phyloP scores from a whole-genome alignment of 2,329 filamentous ascomycete species.

The Phaeomoniella chlamydospora region DNA sequence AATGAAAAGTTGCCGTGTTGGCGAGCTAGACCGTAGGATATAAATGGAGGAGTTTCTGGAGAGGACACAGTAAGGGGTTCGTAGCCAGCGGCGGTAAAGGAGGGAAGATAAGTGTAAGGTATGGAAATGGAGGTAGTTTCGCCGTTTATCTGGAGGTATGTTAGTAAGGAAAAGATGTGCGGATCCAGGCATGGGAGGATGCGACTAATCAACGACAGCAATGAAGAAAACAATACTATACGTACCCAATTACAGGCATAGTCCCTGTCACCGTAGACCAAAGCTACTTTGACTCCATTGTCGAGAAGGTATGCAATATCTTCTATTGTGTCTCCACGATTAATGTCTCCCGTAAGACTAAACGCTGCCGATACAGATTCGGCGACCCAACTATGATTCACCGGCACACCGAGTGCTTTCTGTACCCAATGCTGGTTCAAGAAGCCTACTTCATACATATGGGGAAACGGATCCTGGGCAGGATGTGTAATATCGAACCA shows the following conservation, averaged over 20 bases:
- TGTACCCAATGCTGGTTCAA: slow-evolving; percentile 42
- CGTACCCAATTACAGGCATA: slow-evolving; percentile 26
- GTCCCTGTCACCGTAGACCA: slow-evolving; percentile 25
- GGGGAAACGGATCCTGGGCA: slow-evolving; percentile 42
- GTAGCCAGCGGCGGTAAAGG: slow-evolving; percentile 26
- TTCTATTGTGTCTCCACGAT: slow-evolving; percentile 14
- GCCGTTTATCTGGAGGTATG: slow-evolving; percentile 14
- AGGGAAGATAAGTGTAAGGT: slow-evolving; percentile 13
- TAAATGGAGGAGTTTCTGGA: slow-evolving; percentile 26
- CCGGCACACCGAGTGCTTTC: slow-evolving; percentile 37
- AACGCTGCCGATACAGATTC: slow-evolving; percentile 16
- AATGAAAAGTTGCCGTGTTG: slow-evolving; percentile 26
- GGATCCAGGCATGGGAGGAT: no score
- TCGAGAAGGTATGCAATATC: slow-evolving; percentile 15
- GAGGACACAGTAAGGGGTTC: slow-evolving; percentile 23
- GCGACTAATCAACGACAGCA: no score
- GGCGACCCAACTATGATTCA: slow-evolving; percentile 24
- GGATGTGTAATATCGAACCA: slow-evolving; percentile 47
- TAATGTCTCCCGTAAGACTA: slow-evolving; percentile 12
- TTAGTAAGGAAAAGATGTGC: no score
- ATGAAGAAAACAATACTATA: background rate
- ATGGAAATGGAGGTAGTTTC: slow-evolving; percentile 31
- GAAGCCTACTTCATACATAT: slow-evolving; percentile 40
- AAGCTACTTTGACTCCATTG: slow-evolving; percentile 26
- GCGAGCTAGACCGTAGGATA: slow-evolving; percentile 32